Evolutionary conservation across 257 asterid genomes (phyloP), one percentile per base, ranked within the genome.

Genomic region (Primulina huaijiensis): DNA sequence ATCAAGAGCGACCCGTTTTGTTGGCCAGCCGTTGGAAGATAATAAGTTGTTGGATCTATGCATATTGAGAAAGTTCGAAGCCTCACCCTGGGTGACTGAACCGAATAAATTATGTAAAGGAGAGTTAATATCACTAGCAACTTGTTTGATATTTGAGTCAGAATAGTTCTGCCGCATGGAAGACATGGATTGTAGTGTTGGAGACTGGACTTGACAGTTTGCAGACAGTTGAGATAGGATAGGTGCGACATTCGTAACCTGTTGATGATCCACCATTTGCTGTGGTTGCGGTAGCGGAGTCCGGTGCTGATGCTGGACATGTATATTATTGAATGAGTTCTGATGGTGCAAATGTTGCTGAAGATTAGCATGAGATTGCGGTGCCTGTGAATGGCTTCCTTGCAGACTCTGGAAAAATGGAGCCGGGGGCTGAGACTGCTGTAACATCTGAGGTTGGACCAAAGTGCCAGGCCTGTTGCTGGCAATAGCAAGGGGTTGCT

Each of bases 1-100:
- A 62, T 90, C 95, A 11, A 86, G 79, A 0, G 93, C 91, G 25
- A 76, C 78, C 63, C 95, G 75, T 73, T 90, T 90, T 29, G 85
- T 66, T 8, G 85, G 88, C 90, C 95, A 86, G 57, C 87, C 88
- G 52, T 33, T 73, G 9, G 86, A 75, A 50, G 95, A 82, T 50
- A 76, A 23, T 0, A 79, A 70, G 68, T 72, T 67, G 74, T 76
- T 77, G 17, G 90, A 76, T 68, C 90, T 74, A 12, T 83, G 74
- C 76, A 71, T 65, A 8, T 75, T 83, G 16, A 74, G 71, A 72
- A 79, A 80, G 70, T 79, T 83, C 58, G 90, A 68, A 10, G 83
- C 62, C 62, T 84, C 94, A 12, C 82, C 89, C 58, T 72, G 85
- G 35, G 79, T 46, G 60, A 76, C 81, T 8, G 92, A 77, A 50